Conservation (phyloP, 2,329 filamentous ascomycete genomes). For the Hypoxylon sp. region DNA sequence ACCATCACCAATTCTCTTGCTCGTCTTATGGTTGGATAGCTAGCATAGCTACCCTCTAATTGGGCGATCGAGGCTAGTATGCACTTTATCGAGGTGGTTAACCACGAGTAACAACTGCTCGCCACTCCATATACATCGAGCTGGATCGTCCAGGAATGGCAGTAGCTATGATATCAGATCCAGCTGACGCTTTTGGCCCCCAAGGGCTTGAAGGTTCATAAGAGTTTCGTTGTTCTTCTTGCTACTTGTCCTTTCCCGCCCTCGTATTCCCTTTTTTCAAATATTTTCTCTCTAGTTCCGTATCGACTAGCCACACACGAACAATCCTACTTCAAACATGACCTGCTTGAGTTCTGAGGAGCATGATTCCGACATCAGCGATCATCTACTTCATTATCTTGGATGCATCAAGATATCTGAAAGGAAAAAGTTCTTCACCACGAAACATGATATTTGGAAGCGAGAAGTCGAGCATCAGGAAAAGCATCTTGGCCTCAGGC, state of each 20-base stretch:
- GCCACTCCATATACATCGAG: neutral
- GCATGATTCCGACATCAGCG: slow-evolving; percentile 40
- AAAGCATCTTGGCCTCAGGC: neutral
- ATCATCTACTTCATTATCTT: slow-evolving; percentile 46
- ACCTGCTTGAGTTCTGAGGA: slow-evolving; percentile 41
- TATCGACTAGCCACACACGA: neutral
- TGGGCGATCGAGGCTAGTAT: neutral
- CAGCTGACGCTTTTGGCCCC: slow-evolving; percentile 1
- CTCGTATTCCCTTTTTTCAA: neutral
- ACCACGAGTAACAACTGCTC: neutral
- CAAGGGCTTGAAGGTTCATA: neutral
- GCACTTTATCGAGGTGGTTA: neutral
- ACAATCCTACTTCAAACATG: neutral
- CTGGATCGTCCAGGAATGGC: neutral
- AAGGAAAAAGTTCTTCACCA: slow-evolving; percentile 32
- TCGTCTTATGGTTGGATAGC: neutral
- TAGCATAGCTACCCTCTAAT: neutral
- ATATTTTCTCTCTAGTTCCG: neutral
- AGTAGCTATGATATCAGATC: neutral
- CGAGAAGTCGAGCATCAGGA: slow-evolving; percentile 25
- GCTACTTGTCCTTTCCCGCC: neutral
- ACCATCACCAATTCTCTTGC: neutral
- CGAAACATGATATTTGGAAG: slow-evolving; percentile 20
- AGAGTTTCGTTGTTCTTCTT: neutral
- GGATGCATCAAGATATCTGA: slow-evolving; percentile 45